Evolutionary conservation across 805 yeast species (phyloP).

Genomic region (Zygosaccharomyces pseudorouxii): DNA sequence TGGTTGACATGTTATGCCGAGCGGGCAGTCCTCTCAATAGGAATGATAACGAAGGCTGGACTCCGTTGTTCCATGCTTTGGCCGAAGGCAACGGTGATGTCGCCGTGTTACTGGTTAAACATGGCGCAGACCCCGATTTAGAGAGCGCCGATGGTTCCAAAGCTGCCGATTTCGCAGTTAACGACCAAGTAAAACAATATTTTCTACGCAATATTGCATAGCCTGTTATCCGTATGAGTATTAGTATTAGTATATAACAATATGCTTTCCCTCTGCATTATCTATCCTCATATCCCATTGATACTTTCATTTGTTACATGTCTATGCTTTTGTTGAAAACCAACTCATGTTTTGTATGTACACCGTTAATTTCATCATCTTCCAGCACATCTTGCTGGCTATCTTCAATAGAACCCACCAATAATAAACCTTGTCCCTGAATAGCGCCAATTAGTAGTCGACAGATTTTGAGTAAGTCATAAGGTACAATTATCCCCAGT

Average conservation of each 20-base stretch:
- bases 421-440: constrained; percentile 72
- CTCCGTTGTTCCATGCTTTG: constrained; percentile 82
- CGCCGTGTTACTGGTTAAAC: constrained; percentile 53
- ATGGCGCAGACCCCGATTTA: constrained; percentile 58
- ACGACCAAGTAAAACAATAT: constrained; percentile 45
- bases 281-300: background rate
- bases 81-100: constrained; percentile 86
- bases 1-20: constrained; percentile 51
- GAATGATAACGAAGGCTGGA: constrained; percentile 71
- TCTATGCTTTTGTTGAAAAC: constrained; percentile 21
- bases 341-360: constrained; percentile 19
- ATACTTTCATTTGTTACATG: constrained; percentile 7
- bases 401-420: constrained; percentile 58
- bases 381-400: constrained; percentile 15
- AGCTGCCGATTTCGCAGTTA: constrained; percentile 51
- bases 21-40: constrained; percentile 61
- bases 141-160: constrained; percentile 50
- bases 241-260: background rate
- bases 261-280: background rate
- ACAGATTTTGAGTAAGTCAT: constrained; percentile 62
- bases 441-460: constrained; percentile 73
- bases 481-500: constrained; percentile 76
- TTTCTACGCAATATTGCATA: constrained; percentile 29
- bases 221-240: background rate
- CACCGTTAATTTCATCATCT: constrained; percentile 26